Conservation (phyloP, 148 eudicot species). For the Selenicereus undatus region DNA sequence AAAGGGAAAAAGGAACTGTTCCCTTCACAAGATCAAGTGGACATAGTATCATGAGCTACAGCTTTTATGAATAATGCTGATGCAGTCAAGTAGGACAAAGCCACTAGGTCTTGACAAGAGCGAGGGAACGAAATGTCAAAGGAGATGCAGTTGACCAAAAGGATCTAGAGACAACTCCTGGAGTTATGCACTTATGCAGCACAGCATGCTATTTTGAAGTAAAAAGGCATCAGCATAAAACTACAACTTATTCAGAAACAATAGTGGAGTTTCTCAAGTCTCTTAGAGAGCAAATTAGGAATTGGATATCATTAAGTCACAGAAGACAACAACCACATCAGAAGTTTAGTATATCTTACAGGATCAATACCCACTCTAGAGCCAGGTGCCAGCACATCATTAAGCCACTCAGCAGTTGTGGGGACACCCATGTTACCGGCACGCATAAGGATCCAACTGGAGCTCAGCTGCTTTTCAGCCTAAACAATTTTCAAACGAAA, state of each 20-base stretch:
- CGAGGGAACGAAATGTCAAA: neutral
- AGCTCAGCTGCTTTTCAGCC: conserved; percentile 92
- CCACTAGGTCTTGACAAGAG: neutral
- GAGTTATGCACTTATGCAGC: neutral
- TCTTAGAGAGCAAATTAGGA: neutral
- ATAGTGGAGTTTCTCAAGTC: neutral
- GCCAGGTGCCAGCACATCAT: conserved; percentile 75
- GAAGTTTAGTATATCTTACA: conserved; percentile 52
- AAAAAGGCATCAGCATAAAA: neutral
- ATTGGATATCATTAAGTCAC: neutral
- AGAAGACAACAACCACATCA: conserved; percentile 11
- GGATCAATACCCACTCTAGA: conserved; percentile 97
- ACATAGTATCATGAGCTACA: conserved; percentile 43
- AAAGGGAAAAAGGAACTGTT: conserved; percentile 93
- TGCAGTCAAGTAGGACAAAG: neutral
- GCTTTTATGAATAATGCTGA: neutral
- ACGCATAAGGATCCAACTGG: conserved; percentile 93
- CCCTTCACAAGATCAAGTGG: conserved; percentile 74
- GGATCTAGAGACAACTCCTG: neutral
- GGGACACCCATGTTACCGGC: conserved; percentile 95
- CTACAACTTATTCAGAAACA: neutral
- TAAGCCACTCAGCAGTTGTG: conserved; percentile 87
- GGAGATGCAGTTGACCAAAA: conserved; percentile 1
- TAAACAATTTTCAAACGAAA: conserved; percentile 22
- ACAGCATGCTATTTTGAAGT: conserved; percentile 2